phyloP scores from a whole-genome alignment of 2,329 filamentous ascomycete species.

The Cordyceps farinosa region DNA sequence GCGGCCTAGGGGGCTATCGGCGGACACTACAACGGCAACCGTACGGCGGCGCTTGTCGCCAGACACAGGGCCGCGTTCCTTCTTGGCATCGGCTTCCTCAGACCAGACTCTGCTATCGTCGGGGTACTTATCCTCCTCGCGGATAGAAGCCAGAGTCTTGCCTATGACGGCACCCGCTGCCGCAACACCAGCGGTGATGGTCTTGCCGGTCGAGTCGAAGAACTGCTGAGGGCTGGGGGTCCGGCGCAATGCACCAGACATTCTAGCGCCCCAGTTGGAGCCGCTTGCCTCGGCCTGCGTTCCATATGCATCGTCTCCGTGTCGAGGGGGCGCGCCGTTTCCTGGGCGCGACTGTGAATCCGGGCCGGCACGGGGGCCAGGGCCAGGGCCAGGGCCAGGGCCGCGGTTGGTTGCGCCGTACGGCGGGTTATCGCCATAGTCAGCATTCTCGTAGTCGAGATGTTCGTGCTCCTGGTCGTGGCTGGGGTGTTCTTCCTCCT shows the following conservation, averaged over 20 bases:
- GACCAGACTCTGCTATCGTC: conserved; percentile 89
- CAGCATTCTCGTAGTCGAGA: conserved; percentile 44
- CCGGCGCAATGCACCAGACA: conserved; percentile 76
- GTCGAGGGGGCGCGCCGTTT: not conserved
- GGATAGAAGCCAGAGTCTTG: conserved; percentile 75
- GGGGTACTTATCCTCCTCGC: conserved; percentile 79
- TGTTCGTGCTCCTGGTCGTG: conserved; percentile 51
- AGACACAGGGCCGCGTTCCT: conserved; percentile 39
- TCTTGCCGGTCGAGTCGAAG: conserved; percentile 77
- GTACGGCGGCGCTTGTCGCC: conserved; percentile 61
- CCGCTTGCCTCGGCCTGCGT: conserved; percentile 31
- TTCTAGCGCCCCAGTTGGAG: conserved; percentile 67
- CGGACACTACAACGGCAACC: conserved; percentile 85
- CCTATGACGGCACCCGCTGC: conserved; percentile 80
- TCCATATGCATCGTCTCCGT: conserved; percentile 31
- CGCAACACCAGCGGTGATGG: conserved; percentile 74
- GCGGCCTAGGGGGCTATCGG: conserved; percentile 60
- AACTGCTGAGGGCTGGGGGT: conserved; percentile 87
- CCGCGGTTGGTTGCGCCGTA: conserved; percentile 42
- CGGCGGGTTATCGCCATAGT: conserved; percentile 51
- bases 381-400: not conserved
- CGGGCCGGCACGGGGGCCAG: conserved; percentile 15
- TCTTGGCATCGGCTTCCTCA: conserved; percentile 75
- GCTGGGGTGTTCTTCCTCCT: conserved; percentile 66
- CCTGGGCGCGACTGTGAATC: conserved; percentile 2